Conservation (phyloP, 257 asterid genomes). For the Salvia hispanica region DNA sequence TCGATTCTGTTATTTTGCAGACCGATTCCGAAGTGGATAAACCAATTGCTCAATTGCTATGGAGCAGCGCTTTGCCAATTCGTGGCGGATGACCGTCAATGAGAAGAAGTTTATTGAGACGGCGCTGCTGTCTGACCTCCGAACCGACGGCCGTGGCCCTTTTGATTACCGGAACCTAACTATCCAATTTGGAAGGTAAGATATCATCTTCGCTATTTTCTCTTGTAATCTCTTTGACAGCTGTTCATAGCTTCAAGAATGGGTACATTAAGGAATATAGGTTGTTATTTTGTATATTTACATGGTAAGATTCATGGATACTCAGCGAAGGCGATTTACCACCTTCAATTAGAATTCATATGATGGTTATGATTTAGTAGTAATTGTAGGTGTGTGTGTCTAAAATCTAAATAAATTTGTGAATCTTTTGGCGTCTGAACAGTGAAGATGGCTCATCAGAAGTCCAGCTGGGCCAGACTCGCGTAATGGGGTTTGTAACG, state of each 20-base stretch:
- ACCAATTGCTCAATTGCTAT: slow-evolving; percentile 23
- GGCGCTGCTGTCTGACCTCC: slow-evolving; percentile 73
- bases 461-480: slow-evolving; percentile 91
- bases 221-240: too few species aligned
- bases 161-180: slow-evolving; percentile 72
- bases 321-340: too few species aligned
- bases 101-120: slow-evolving; percentile 79
- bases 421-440: slow-evolving; percentile 34
- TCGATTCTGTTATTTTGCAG: too few species aligned
- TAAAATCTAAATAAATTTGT: slow-evolving; percentile 1
- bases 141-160: slow-evolving; percentile 89
- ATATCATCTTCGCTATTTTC: slow-evolving; percentile 4
- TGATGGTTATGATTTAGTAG: background rate
- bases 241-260: too few species aligned
- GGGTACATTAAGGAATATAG: too few species aligned
- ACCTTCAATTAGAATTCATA: background rate
- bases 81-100: slow-evolving; percentile 72
- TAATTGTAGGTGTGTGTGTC: slow-evolving; percentile 6
- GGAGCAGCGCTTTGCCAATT: slow-evolving; percentile 80
- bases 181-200: slow-evolving; percentile 79
- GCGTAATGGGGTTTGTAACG: slow-evolving; percentile 82
- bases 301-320: too few species aligned
- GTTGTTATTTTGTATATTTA: too few species aligned
- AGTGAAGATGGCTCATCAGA: slow-evolving; percentile 97
- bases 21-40: too few species aligned